phyloP scores from a whole-genome alignment of 75 land plant species.

The Cryptomeria japonica region DNA sequence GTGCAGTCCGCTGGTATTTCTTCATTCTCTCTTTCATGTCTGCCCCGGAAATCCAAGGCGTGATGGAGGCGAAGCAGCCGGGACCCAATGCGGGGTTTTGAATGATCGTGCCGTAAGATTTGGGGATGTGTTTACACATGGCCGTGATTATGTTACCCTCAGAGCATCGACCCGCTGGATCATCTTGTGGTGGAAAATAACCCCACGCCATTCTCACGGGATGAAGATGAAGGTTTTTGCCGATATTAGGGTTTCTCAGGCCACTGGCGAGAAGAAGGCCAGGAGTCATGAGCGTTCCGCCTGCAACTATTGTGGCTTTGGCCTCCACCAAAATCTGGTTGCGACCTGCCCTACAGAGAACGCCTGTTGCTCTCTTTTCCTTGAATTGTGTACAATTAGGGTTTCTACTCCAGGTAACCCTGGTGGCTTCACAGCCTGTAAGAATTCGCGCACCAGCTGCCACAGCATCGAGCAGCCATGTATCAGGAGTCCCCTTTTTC shows the following conservation, averaged over 20 bases:
- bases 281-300: slow-evolving; percentile 77
- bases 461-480: slow-evolving; percentile 90
- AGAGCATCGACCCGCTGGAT: slow-evolving; percentile 40
- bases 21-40: slow-evolving; percentile 61
- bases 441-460: slow-evolving; percentile 57
- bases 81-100: slow-evolving; percentile 66
- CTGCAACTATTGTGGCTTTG: slow-evolving; percentile 63
- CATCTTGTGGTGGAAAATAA: slow-evolving; percentile 55
- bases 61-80: slow-evolving; percentile 27
- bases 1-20: slow-evolving; percentile 51
- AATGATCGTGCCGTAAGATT: slow-evolving; percentile 26
- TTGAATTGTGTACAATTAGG: not conserved
- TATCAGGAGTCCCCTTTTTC: slow-evolving; percentile 62
- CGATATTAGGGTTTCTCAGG: slow-evolving; percentile 64
- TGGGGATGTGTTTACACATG: slow-evolving; percentile 37
- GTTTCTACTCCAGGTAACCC: slow-evolving; percentile 17
- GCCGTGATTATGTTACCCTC: slow-evolving; percentile 83
- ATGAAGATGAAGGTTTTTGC: slow-evolving; percentile 70
- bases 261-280: slow-evolving; percentile 58
- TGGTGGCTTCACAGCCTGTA: slow-evolving; percentile 39
- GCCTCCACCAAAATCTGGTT: slow-evolving; percentile 42
- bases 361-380: not conserved
- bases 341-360: not conserved
- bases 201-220: slow-evolving; percentile 86
- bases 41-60: slow-evolving; percentile 69